phyloP scores from a whole-genome alignment of 495 filamentous ascomycete genomes.

The Neurospora discreta region DNA sequence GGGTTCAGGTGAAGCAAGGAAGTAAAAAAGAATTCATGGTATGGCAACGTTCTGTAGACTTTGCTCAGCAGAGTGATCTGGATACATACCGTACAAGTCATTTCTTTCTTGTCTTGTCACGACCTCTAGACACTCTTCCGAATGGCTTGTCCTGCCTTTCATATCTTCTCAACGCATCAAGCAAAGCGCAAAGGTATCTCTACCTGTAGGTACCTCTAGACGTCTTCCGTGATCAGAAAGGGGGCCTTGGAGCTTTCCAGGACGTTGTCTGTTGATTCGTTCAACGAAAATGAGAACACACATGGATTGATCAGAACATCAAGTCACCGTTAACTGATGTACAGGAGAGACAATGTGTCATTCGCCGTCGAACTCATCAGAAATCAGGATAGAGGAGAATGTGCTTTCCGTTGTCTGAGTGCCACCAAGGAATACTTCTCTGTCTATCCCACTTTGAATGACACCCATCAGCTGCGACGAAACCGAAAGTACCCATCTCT shows the following conservation, averaged over 20 bases:
- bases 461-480: neutral
- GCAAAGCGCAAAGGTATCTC: neutral
- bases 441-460: neutral
- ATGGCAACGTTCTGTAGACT: neutral
- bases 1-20: accelerated
- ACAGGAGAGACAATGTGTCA: neutral
- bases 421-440: neutral
- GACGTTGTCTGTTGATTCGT: neutral
- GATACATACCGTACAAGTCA: neutral
- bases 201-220: too few relatives aligned
- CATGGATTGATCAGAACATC: too few relatives aligned
- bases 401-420: neutral
- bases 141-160: neutral
- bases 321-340: too few relatives aligned
- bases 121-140: neutral
- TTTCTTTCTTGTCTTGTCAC: neutral
- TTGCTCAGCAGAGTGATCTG: neutral
- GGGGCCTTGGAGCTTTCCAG: neutral
- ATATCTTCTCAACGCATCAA: neutral
- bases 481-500: neutral
- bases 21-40: neutral
- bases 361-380: neutral
- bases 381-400: neutral
- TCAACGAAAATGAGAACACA: neutral
- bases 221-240: neutral